Percentiles rank a stretch among this genome's conserved stretches.
phyloP scores from a whole-genome alignment of 805 yeast genomes.

The Saitoella complicata region DNA sequence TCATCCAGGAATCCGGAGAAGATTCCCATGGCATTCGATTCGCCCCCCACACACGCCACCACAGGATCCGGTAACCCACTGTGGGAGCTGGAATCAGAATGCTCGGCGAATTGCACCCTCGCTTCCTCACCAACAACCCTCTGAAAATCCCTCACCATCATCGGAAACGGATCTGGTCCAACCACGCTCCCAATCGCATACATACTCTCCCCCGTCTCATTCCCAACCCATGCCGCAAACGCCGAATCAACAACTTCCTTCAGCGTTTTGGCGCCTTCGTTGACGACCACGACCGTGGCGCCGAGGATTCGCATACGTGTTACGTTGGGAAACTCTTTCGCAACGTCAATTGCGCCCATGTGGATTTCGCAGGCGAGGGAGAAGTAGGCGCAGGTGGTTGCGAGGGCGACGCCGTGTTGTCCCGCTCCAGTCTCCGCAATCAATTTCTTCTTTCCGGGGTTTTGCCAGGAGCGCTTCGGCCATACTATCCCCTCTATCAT shows the following conservation, averaged over 20 bases:
- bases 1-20: constrained; percentile 87
- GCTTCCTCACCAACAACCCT: constrained; percentile 92
- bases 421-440: constrained; percentile 40
- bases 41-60: constrained; percentile 99
- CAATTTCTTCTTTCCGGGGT: constrained; percentile 29
- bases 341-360: constrained; percentile 98
- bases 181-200: constrained; percentile 96
- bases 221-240: constrained; percentile 75
- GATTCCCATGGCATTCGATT: constrained; percentile 91
- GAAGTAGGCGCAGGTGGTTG: constrained; percentile 36
- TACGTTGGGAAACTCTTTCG: constrained; percentile 95
- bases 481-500: constrained; percentile 19
- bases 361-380: constrained; percentile 86
- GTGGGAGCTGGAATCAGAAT: constrained; percentile 25
- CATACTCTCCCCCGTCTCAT: constrained; percentile 71
- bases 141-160: constrained; percentile 95
- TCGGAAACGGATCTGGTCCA: constrained; percentile 99
- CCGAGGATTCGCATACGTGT: constrained; percentile 95
- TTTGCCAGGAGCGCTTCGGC: constrained; percentile 30
- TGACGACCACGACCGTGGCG: constrained; percentile 85
- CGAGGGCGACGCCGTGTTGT: constrained; percentile 37
- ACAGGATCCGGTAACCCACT: constrained; percentile 83
- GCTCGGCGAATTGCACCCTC: constrained; percentile 67
- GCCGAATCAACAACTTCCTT: constrained; percentile 98
- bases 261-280: constrained; percentile 86